phyloP scores from a whole-genome alignment of 345 rosid species.

The Cardiospermum halicacabum region DNA sequence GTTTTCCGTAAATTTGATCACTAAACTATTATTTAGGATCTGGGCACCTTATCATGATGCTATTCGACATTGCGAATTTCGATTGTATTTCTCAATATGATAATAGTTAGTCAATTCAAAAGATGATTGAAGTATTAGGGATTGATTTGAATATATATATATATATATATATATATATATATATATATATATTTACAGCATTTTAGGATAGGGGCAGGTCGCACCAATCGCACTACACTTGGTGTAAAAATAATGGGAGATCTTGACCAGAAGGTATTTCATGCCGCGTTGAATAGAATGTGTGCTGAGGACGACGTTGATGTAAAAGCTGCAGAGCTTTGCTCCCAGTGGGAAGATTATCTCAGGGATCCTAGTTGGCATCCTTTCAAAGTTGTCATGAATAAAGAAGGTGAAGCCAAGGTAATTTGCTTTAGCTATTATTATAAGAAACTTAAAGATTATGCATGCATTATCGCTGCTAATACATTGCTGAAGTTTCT shows the following conservation, averaged over 20 bases:
- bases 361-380: slow-evolving; percentile 41
- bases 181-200: too few relatives aligned
- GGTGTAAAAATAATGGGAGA: slow-evolving; percentile 58
- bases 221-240: slow-evolving; percentile 22
- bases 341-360: slow-evolving; percentile 40
- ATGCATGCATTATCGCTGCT: too few relatives aligned
- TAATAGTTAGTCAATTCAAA: not conserved
- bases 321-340: slow-evolving; percentile 31
- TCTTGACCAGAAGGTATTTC: slow-evolving; percentile 35
- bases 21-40: not conserved
- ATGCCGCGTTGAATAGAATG: slow-evolving; percentile 30
- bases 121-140: not conserved
- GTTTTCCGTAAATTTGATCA: too few relatives aligned
- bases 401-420: slow-evolving; percentile 17
- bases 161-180: too few relatives aligned
- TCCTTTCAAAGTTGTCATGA: slow-evolving; percentile 38
- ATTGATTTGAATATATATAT: slow-evolving; percentile 1
- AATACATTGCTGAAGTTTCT: too few relatives aligned
- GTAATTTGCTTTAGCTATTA: slow-evolving; percentile 18
- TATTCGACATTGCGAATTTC: not conserved
- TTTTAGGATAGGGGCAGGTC: not conserved
- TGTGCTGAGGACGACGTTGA: slow-evolving; percentile 29
- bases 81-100: not conserved
- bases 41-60: not conserved
- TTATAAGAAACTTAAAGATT: not conserved